Evolutionary conservation across 1,139 yeast genomes (phyloP).

Genomic region (Meyerozyma athensensis): DNA sequence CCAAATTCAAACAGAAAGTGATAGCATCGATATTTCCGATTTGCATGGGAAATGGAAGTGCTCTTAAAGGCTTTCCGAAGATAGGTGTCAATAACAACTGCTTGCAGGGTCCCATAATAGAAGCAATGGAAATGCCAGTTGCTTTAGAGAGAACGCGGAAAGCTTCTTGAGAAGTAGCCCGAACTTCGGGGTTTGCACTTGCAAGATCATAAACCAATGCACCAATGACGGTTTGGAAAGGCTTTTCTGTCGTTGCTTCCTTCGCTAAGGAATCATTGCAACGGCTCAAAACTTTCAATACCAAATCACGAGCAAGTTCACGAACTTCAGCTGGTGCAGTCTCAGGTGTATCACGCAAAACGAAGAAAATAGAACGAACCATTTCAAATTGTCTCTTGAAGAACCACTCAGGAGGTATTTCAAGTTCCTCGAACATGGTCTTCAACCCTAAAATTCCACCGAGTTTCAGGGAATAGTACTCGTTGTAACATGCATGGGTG

Average conservation of each 20-base stretch:
- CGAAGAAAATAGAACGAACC: conserved; percentile 82
- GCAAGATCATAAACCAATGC: conserved; percentile 89
- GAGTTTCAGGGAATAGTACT: conserved; percentile 74
- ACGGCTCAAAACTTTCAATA: conserved; percentile 57
- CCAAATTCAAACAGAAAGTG: conserved; percentile 78
- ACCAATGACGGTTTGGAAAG: conserved; percentile 81
- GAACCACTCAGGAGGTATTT: conserved; percentile 69
- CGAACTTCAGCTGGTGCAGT: conserved; percentile 83
- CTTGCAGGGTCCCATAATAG: conserved; percentile 78
- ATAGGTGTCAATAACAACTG: conserved; percentile 83
- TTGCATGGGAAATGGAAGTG: conserved; percentile 97
- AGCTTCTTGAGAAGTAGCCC: conserved; percentile 77
- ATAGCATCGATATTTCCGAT: conserved; percentile 97
- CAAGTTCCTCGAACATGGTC: conserved; percentile 64
- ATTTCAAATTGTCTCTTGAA: conserved; percentile 76
- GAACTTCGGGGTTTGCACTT: conserved; percentile 76
- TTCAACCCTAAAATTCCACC: conserved; percentile 87
- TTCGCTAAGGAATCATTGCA: conserved; percentile 60
- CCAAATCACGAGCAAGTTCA: conserved; percentile 63
- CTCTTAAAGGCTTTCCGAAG: conserved; percentile 93
- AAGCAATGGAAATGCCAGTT: conserved; percentile 64
- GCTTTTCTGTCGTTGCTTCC: conserved; percentile 59
- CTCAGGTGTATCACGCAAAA: conserved; percentile 82
- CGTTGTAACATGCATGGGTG: conserved; percentile 89
- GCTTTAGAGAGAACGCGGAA: conserved; percentile 64